Evolutionary conservation across 176 grass and related monocot species (phyloP).

Genomic region (Zea luxurians): DNA sequence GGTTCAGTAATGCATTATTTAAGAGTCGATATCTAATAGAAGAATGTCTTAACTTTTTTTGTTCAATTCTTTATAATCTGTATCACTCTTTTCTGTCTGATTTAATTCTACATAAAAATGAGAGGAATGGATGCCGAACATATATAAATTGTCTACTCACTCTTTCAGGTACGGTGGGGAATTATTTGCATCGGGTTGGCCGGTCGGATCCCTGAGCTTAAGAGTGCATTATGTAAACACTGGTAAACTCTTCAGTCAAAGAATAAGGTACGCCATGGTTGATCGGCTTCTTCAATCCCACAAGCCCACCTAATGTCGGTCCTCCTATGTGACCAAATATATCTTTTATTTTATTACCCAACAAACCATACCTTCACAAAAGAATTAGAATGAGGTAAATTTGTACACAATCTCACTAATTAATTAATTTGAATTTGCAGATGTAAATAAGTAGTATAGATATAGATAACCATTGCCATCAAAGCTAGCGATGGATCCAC

Average conservation of each 20-base stretch:
- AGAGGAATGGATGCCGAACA: background rate
- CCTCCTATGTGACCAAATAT: background rate
- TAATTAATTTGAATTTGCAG: too few species aligned
- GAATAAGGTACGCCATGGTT: conserved; percentile 63
- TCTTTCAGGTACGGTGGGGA: too few species aligned
- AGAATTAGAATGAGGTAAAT: conserved; percentile 26
- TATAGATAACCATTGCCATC: too few species aligned
- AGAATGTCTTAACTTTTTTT: background rate
- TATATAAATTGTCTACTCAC: too few species aligned
- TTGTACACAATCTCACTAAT: conserved; percentile 28
- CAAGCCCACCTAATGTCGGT: conserved; percentile 42
- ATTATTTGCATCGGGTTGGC: too few species aligned
- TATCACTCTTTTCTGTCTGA: conserved; percentile 17
- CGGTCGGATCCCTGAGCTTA: too few species aligned
- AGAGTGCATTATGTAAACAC: too few species aligned
- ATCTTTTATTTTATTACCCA: conserved; percentile 67
- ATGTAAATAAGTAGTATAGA: too few species aligned
- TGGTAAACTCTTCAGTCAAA: conserved; percentile 68
- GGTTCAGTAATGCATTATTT: too few species aligned
- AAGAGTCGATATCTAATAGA: too few species aligned
- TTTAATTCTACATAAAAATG: conserved; percentile 20
- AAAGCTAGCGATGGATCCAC: too few species aligned
- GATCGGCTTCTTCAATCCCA: conserved; percentile 34
- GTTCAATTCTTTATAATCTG: conserved; percentile 12
- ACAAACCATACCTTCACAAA: conserved; percentile 57